Evolutionary conservation across 306 rosid genomes (phyloP).

Genomic region (Dryas alaskensis): DNA sequence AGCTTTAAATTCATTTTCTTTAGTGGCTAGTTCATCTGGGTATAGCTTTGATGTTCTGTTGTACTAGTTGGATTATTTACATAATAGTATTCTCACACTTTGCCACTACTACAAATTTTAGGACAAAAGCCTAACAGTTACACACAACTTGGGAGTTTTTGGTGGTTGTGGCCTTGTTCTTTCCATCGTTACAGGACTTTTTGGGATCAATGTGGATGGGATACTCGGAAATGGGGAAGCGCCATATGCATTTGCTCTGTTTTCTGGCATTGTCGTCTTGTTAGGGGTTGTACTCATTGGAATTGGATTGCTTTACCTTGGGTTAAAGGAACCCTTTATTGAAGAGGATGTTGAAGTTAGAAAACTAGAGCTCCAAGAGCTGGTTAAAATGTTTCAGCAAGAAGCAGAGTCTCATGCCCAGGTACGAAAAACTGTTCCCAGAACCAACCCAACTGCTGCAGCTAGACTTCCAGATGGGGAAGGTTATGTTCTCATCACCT

Average conservation of each 20-base stretch:
- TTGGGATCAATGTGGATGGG: constrained; percentile 77
- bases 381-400: constrained; percentile 60
- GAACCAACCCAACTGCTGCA: constrained; percentile 52
- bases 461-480: constrained; percentile 25
- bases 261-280: constrained; percentile 41
- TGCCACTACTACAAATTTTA: constrained; percentile 21
- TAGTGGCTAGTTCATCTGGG: not conserved
- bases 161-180: constrained; percentile 61
- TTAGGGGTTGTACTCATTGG: constrained; percentile 43
- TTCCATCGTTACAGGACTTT: constrained; percentile 54
- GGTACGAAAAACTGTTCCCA: constrained; percentile 40
- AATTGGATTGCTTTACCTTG: constrained; percentile 52
- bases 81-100: not conserved
- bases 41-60: not conserved
- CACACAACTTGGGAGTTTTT: constrained; percentile 60
- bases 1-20: not conserved
- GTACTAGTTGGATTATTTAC: not conserved
- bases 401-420: constrained; percentile 71
- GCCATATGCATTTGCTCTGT: constrained; percentile 60
- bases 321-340: constrained; percentile 46
- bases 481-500: constrained; percentile 34
- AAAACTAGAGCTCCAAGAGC: constrained; percentile 55
- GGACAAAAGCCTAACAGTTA: constrained; percentile 66
- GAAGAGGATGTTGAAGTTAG: constrained; percentile 57
- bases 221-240: constrained; percentile 45